Evolutionary conservation across 345 rosid genomes (phyloP).

Genomic region (Citrus glauca): DNA sequence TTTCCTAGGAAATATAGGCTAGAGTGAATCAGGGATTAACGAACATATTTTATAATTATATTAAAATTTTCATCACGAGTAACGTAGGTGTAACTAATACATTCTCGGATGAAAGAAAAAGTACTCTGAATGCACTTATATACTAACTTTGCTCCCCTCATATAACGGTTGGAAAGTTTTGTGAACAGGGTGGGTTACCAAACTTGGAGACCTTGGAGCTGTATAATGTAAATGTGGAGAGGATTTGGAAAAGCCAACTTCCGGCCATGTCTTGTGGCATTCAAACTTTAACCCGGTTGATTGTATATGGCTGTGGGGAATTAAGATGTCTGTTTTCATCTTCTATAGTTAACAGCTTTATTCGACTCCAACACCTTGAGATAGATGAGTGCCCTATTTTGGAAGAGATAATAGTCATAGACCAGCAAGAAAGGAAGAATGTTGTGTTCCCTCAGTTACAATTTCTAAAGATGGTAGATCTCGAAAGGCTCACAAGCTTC

Average conservation of each 20-base stretch:
- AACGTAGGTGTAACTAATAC: too few relatives aligned
- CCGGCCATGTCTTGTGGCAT: background rate
- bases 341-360: background rate
- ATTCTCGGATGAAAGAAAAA: too few relatives aligned
- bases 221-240: background rate
- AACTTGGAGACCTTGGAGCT: slow-evolving; percentile 8
- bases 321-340: background rate
- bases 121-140: too few relatives aligned
- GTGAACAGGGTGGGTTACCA: slow-evolving; percentile 16
- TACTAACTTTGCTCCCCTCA: too few relatives aligned
- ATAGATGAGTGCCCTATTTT: background rate
- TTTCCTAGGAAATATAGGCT: too few relatives aligned
- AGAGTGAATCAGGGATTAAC: too few relatives aligned
- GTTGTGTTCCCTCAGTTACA: slow-evolving; percentile 1
- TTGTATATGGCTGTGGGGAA: background rate
- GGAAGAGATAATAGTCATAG: background rate
- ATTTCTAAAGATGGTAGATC: background rate
- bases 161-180: background rate
- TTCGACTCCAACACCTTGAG: background rate
- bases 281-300: background rate
- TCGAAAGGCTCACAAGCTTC: slow-evolving; percentile 1
- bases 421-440: too few relatives aligned
- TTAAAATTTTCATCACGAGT: too few relatives aligned
- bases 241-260: slow-evolving; percentile 2
- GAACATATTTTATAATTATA: too few relatives aligned